A percentile compares a stretch with the other conserved stretches of the same genome.
Conservation (phyloP, 129 eudicot genomes). For the Lactuca sativa region DNA sequence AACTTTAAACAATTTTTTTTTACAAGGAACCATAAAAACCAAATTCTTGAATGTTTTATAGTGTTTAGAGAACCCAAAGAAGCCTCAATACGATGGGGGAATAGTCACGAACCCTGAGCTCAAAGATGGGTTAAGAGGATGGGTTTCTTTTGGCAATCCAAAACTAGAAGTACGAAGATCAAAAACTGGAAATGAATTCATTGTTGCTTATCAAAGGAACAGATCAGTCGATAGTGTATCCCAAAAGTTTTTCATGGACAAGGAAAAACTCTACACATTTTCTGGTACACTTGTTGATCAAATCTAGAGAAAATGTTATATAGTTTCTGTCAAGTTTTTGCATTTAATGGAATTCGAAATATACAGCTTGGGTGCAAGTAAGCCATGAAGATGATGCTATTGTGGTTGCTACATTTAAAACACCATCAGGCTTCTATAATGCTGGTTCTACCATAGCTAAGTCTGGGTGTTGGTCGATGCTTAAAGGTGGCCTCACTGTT, state of each 20-base stretch:
- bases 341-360: neutral
- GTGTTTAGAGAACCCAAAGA: conserved; percentile 31
- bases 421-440: conserved; percentile 25
- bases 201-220: conserved; percentile 41
- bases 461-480: conserved; percentile 75
- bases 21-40: neutral
- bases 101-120: conserved; percentile 59
- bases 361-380: conserved; percentile 66
- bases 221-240: conserved; percentile 44
- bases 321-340: neutral
- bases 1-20: neutral
- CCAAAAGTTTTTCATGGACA: conserved; percentile 44
- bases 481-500: conserved; percentile 63
- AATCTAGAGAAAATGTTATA: neutral
- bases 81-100: conserved; percentile 60
- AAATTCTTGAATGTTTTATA: neutral
- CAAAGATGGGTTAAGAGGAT: conserved; percentile 43
- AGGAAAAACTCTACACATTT: conserved; percentile 50
- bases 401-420: conserved; percentile 52
- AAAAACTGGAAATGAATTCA: conserved; percentile 40
- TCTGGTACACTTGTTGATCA: conserved; percentile 41
- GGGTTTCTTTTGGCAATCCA: conserved; percentile 44
- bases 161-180: conserved; percentile 32
- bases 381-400: conserved; percentile 40
- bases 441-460: conserved; percentile 54